Conservation (phyloP, 1,139 yeast species). For the Arxiozyma bovina region DNA sequence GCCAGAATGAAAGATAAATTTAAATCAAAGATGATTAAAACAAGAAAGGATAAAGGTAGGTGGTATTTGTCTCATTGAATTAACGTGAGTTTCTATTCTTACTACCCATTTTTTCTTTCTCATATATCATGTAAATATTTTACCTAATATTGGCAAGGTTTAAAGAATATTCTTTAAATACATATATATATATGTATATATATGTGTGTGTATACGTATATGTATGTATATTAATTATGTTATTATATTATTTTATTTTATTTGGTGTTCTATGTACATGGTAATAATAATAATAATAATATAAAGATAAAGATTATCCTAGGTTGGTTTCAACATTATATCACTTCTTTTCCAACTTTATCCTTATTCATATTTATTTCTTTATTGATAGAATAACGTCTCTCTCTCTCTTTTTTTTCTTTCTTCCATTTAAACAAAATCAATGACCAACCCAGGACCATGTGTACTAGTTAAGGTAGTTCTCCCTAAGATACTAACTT, state of each 20-base stretch:
- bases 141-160: no score
- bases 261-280: not conserved
- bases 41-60: constrained; percentile 84
- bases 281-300: not conserved
- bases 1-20: constrained; percentile 74
- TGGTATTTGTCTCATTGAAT: constrained; percentile 78
- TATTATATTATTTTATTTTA: no score
- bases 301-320: not conserved
- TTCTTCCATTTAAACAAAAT: constrained; percentile 33
- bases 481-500: constrained; percentile 52
- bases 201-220: not conserved
- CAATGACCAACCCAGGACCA: constrained; percentile 75
- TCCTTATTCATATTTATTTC: not conserved
- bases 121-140: not conserved
- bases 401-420: not conserved
- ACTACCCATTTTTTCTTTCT: not conserved
- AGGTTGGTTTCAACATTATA: not conserved
- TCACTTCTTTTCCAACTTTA: not conserved
- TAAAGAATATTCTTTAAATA: not conserved
- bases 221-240: not conserved
- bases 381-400: no score
- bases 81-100: no score
- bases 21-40: constrained; percentile 70
- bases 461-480: constrained; percentile 61
- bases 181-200: constrained; percentile 7